Conservation (phyloP, 2,329 filamentous ascomycete species). For the Alternaria arborescens region DNA sequence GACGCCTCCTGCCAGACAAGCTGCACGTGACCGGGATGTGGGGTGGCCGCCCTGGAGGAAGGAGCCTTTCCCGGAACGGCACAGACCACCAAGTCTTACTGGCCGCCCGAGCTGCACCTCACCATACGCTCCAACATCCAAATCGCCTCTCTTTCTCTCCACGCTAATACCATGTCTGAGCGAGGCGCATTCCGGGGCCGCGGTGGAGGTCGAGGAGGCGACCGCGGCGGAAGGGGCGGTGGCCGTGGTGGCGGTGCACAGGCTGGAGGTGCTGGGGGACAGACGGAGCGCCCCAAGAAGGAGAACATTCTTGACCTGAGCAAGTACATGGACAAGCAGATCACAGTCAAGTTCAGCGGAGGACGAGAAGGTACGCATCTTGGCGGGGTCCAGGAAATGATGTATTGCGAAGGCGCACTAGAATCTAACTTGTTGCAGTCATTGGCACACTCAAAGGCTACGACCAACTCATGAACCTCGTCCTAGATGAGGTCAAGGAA, state of each 20-base stretch:
- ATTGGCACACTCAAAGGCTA: conserved; percentile 91
- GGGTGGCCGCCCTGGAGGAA: conserved; percentile 3
- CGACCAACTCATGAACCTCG: conserved; percentile 97
- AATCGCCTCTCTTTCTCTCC: conserved; percentile 19
- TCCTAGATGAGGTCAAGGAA: conserved; percentile 93
- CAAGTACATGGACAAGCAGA: conserved; percentile 97
- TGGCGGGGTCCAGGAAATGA: neutral
- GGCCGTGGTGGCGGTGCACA: conserved; percentile 53
- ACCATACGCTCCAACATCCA: conserved; percentile 18
- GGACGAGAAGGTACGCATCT: conserved; percentile 77
- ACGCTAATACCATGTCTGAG: conserved; percentile 60
- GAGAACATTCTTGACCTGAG: conserved; percentile 95
- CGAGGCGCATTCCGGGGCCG: conserved; percentile 61
- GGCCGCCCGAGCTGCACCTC: conserved; percentile 32
- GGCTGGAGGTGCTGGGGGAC: conserved; percentile 37
- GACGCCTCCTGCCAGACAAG: neutral
- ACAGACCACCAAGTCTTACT: conserved; percentile 16
- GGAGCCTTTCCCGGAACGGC: conserved; percentile 9
- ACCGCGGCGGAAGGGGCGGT: conserved; percentile 55
- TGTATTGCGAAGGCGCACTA: conserved; percentile 2
- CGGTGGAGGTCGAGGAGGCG: conserved; percentile 39
- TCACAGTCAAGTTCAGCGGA: conserved; percentile 95
- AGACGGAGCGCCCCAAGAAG: conserved; percentile 84
- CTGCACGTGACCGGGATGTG: conserved; percentile 19
- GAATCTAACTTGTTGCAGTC: conserved; percentile 62